phyloP scores from a whole-genome alignment of 2,329 filamentous ascomycete species.

The Penicillium rolfsii region DNA sequence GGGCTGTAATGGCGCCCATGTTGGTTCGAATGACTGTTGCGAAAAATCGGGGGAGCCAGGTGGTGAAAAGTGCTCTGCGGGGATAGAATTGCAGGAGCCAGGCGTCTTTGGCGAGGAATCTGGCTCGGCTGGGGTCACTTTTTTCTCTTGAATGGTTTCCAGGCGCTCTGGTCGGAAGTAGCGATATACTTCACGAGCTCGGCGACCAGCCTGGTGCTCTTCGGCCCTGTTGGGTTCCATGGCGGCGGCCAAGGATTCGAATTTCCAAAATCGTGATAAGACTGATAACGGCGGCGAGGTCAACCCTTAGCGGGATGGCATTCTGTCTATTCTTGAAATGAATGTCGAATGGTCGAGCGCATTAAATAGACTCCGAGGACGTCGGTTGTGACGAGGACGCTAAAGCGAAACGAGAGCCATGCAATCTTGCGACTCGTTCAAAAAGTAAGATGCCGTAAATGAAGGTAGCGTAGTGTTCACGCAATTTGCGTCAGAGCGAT shows the following conservation, averaged over 20 bases:
- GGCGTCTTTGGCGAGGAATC: not conserved
- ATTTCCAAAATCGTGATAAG: not conserved
- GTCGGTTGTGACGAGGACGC: not conserved
- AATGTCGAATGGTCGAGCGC: not conserved
- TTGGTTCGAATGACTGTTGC: not conserved
- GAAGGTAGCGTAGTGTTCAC: not conserved
- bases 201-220: conserved; percentile 18
- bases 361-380: not conserved
- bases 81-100: not conserved
- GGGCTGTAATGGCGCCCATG: not conserved
- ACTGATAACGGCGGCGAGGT: not conserved
- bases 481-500: not conserved
- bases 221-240: not conserved
- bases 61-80: not conserved
- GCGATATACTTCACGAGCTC: conserved; percentile 23
- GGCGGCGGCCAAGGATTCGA: not conserved
- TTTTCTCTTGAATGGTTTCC: conserved; percentile 6
- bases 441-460: not conserved
- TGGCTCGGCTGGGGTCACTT: not conserved
- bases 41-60: not conserved
- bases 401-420: not conserved
- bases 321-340: not conserved
- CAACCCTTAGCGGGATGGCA: not conserved
- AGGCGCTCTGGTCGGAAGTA: conserved; percentile 22
- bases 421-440: not conserved